These are phyloP conservation scores for Floccularia luteovirens DNA, from an alignment of 768 basidiomycete species.

Conservation along the genomic window DNA sequence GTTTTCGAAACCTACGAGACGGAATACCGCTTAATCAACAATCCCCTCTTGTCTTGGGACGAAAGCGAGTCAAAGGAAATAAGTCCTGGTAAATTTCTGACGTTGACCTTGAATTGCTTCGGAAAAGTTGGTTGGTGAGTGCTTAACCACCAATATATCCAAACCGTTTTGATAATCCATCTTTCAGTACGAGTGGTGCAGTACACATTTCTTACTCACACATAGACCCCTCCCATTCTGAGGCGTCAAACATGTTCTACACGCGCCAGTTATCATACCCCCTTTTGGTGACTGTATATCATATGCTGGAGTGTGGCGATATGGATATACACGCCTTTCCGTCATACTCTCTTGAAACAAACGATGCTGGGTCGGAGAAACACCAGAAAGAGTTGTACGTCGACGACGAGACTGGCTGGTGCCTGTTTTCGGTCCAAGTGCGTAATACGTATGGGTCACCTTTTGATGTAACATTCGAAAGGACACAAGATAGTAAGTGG, in stretches of 20 bases:
- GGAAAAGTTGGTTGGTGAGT: conserved; percentile 92
- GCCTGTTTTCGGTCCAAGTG: conserved; percentile 86
- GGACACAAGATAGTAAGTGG: conserved; percentile 51
- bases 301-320: conserved; percentile 81
- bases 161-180: conserved; percentile 8
- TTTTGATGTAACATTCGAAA: conserved; percentile 79
- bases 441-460: conserved; percentile 87
- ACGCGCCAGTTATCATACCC: conserved; percentile 86
- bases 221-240: conserved; percentile 36
- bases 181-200: conserved; percentile 63
- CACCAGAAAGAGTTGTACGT: conserved; percentile 24
- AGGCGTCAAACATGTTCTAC: conserved; percentile 55
- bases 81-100: conserved; percentile 61
- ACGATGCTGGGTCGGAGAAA: conserved; percentile 10
- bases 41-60: conserved; percentile 78
- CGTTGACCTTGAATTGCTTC: conserved; percentile 64
- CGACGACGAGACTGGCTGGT: conserved; percentile 60
- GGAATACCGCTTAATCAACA: conserved; percentile 70
- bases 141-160: not conserved
- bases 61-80: conserved; percentile 43
- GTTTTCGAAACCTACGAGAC: conserved; percentile 89
- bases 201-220: conserved; percentile 82
- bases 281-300: conserved; percentile 89
- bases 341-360: conserved; percentile 14
- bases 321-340: conserved; percentile 77